Percentiles rank a stretch among this genome's conserved stretches.
These are phyloP conservation scores for Nakazawaea ambrosiae DNA, from an alignment of 805 yeast species.

Conservation along the genomic window DNA sequence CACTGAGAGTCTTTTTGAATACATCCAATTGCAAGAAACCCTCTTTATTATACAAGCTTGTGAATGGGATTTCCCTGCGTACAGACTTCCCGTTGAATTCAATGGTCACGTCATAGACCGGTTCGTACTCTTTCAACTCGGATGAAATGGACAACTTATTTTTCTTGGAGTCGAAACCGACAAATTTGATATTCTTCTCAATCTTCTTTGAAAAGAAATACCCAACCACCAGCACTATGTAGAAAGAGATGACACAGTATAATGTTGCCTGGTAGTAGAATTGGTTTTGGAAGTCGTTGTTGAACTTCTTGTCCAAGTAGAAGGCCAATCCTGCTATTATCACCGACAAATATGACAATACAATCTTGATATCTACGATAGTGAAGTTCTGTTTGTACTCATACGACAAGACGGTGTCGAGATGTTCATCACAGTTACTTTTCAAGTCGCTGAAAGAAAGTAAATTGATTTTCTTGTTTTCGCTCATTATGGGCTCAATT, in stretches of 20 bases:
- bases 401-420: slow-evolving; percentile 32
- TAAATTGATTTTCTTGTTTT: slow-evolving; percentile 19
- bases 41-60: slow-evolving; percentile 36
- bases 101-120: slow-evolving; percentile 33
- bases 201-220: slow-evolving; percentile 25
- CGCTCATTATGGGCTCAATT: not conserved
- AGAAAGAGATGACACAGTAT: slow-evolving; percentile 30
- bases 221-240: slow-evolving; percentile 27
- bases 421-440: slow-evolving; percentile 41
- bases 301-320: slow-evolving; percentile 39
- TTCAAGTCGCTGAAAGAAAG: slow-evolving; percentile 43
- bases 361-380: slow-evolving; percentile 38
- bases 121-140: slow-evolving; percentile 31
- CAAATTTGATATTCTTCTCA: slow-evolving; percentile 39
- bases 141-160: slow-evolving; percentile 33
- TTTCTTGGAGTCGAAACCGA: slow-evolving; percentile 29
- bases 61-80: slow-evolving; percentile 25
- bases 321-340: slow-evolving; percentile 38
- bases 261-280: slow-evolving; percentile 27
- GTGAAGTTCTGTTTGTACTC: slow-evolving; percentile 43
- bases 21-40: slow-evolving; percentile 36
- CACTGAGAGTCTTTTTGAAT: slow-evolving; percentile 21
- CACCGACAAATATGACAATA: slow-evolving; percentile 41
- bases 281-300: slow-evolving; percentile 32
- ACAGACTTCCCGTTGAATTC: slow-evolving; percentile 18